Base-by-base conservation (phyloP, 1,284 basidiomycete genomes). In the Neotropicomus parvogracilis region DNA sequence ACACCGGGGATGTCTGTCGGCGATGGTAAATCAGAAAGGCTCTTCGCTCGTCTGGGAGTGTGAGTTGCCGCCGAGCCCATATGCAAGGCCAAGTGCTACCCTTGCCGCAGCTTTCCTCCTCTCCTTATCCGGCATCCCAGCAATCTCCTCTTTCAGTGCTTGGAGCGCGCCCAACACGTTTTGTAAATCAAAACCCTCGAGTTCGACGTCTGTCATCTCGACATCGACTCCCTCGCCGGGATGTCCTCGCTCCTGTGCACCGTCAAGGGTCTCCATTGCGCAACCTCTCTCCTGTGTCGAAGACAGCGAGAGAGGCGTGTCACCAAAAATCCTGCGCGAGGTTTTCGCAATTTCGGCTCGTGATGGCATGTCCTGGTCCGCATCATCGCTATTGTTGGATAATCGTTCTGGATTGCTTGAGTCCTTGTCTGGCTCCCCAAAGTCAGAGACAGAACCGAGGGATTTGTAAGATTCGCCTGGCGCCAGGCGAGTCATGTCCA, bases 61-160 rank as follows among this genome's bases (percentile, higher is more conserved):
- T 29, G 32, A 20, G 32, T 52, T 31, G 16, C 38, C 17, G 58
- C 79, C 77, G 38, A 87, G 64, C 3, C 83, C 84, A 65, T 85
- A 84, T 7, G 85, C 86, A 45, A 90, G 67, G 1, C 84, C 83
- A 4, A 89, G 70, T 19, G 88, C 85, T 17, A 87, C 83, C 40
- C 74, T 72, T 7, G 88, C 88, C 0, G 88, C 86, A 26, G 82
- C 79, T 57, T 70, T 77, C 56, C 82, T 71, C 53, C 81, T 74
- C 65, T 83, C 82, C 14, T 70, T 73, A 56, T 83, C 74, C 4
- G 72, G 69, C 64, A 90, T 87, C 11, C 70, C 75, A 17, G 80
- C 72, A 53, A 90, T 88, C 66, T 90, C 84, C 34, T 77, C 77
- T 59, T 85, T 85, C 75, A 89, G 79, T 33, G 75, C 77, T 58